Conservation (phyloP, 2,329 filamentous ascomycete genomes). For the Decorospora gaudefroyi region DNA sequence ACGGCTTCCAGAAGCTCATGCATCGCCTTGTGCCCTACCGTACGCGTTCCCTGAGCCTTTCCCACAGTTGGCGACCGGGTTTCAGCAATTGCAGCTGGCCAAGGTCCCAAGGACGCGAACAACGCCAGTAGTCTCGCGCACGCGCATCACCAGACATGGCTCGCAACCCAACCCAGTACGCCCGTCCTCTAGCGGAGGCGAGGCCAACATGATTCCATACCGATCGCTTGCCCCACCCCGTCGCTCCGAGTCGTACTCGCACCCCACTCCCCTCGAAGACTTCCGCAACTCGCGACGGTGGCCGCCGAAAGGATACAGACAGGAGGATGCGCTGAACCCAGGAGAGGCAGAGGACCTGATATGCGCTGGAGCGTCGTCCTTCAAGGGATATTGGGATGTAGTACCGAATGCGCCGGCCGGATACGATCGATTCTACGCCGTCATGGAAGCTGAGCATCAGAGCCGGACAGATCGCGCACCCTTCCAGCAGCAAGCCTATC, state of each 20-base stretch:
- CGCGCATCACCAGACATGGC: constrained; percentile 45
- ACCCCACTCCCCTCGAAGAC: constrained; percentile 46
- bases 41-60: constrained; percentile 38
- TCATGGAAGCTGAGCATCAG: constrained; percentile 47
- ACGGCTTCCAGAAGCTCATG: constrained; percentile 30
- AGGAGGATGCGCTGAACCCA: constrained; percentile 38
- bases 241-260: constrained; percentile 45
- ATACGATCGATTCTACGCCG: constrained; percentile 48
- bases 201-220: constrained; percentile 32
- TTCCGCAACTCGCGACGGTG: constrained; percentile 44
- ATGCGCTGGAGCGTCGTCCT: constrained; percentile 46
- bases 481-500: constrained; percentile 44
- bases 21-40: constrained; percentile 26
- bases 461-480: constrained; percentile 47
- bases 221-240: constrained; percentile 32
- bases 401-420: constrained; percentile 45
- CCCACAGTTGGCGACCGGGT: constrained; percentile 27
- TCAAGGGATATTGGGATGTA: constrained; percentile 48
- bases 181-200: constrained; percentile 43
- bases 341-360: constrained; percentile 48
- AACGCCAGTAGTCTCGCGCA: constrained; percentile 42
- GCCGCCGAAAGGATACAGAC: constrained; percentile 48
- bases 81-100: constrained; percentile 36
- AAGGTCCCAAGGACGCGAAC: constrained; percentile 40
- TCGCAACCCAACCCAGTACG: constrained; percentile 39